Base-by-base conservation (phyloP, 2,329 filamentous ascomycete genomes). In the Lachnellula hyalina region DNA sequence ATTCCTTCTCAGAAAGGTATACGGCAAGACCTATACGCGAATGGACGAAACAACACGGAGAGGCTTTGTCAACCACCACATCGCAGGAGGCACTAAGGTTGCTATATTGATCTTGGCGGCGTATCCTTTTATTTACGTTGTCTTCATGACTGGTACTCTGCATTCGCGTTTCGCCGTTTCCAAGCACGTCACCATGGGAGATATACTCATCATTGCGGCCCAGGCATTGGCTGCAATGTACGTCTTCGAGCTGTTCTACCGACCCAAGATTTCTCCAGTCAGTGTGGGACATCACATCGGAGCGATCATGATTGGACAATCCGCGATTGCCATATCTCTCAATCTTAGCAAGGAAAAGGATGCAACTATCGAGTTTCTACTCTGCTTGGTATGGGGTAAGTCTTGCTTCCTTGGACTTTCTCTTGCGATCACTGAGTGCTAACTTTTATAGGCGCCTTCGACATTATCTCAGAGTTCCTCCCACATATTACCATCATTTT, bases 181-280 rank as follows among this genome's bases (percentile, higher is more conserved):
- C 2, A 67, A 65, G 3, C 21, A 32, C 0, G 68, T 74, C n/a
- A 73, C 66, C 0, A 60, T 73, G 62, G 74, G 74, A 0, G 74
- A 77, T 59, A 54, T 75, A 0, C 57, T 76, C 17, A 62, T 75
- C 11, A 62, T 74, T 1, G 67, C 66, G 3, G 66, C 72, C 5
- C 72, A 76, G 48, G 67, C 75, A 58, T 62, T 77, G 28, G 71
- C 73, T 14, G 72, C 65, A n/a, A 76, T 76, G 72, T 76, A 77
- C 53, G 61, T 75, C 12, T 76, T 75, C 49, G 75, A 77, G 59
- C 64, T 77, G 5, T 65, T 76, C 44, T 76, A 74, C 52, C 70
- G 74, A 5, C 59, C 65, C 1, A 71, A 71, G 45, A 63, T 76
- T 4, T 75, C 72, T 2, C 70, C 69, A 0, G 69, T 77, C 21